phyloP scores from a whole-genome alignment of 1,139 yeast genomes.

The Hanseniaspora uvarum region DNA sequence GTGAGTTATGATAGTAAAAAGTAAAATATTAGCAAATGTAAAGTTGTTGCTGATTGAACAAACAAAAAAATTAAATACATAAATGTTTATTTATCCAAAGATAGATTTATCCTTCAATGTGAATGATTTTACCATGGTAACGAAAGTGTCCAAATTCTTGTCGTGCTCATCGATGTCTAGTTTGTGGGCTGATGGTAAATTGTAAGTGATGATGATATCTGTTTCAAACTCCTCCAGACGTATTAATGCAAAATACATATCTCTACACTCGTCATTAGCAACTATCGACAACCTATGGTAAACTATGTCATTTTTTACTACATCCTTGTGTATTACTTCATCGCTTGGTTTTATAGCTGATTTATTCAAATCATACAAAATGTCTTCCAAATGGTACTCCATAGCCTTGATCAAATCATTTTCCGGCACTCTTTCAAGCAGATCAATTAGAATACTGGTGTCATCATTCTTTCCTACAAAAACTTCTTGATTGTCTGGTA shows the following conservation, averaged over 20 bases:
- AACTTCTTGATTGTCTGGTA: constrained; percentile 87
- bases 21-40: too few species aligned
- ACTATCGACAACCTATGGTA: constrained; percentile 14
- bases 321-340: constrained; percentile 12
- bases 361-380: constrained; percentile 23
- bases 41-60: too few species aligned
- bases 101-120: constrained; percentile 38
- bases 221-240: constrained; percentile 44
- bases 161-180: constrained; percentile 24
- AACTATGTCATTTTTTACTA: constrained; percentile 23
- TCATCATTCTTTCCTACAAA: constrained; percentile 36
- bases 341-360: constrained; percentile 1
- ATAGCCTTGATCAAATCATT: constrained; percentile 34
- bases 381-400: constrained; percentile 36
- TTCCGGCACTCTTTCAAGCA: constrained; percentile 48
- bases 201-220: constrained; percentile 54
- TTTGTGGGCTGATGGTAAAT: constrained; percentile 37
- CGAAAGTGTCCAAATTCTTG: constrained; percentile 28
- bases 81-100: constrained; percentile 34
- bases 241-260: constrained; percentile 44
- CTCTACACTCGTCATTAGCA: constrained; percentile 31
- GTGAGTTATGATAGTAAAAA: too few species aligned
- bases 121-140: constrained; percentile 30
- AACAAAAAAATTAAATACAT: background rate
- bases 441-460: constrained; percentile 56